Evolutionary conservation across 2,329 filamentous ascomycete genomes (phyloP), one percentile per base, ranked within the genome.

Genomic region (Fusarium cyanostomum): DNA sequence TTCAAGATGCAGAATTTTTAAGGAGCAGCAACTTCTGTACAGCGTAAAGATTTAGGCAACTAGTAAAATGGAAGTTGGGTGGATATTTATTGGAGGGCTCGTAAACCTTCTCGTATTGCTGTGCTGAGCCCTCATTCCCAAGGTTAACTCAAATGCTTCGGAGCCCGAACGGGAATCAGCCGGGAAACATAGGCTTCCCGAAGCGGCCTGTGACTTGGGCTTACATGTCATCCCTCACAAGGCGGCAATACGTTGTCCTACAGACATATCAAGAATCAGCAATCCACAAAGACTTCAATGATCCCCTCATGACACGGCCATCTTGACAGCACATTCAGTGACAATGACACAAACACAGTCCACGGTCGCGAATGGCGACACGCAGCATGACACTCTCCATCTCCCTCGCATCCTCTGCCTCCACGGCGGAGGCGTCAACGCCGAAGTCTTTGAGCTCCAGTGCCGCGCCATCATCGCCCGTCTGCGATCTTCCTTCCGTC

Each of bases 371-470:
- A 21, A 21, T 21, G 21, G 21, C 21, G 21, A 21, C 7, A 39
- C 24, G 15, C 28, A 33, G 8, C 26, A 46, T 6, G 55, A 62
- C 11, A 58, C 61, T 11, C 70, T 71, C 13, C 50, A 65, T 56
- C 78, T 82, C 26, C 90, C 90, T 4, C 88, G 90, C 57, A 86
- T 94, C 66, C 87, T 94, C 67, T 93, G 90, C 76, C 86, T 94
- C n/a, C 91, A 94, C 75, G 91, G 91, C 72, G 91, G 90, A 69
- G 91, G 91, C 59, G 87, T 89, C 64, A 92, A 90, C 70, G 87
- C 83, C n/a, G 72, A 81, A 35, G 86, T 92, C 73, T 93, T 93
- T 79, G 79, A 82, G 59, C 74, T 83, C 10, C 91, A 94, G 77
- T 86, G 87, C 66, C 89, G 91, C 61, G 79, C 79, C 62, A 67